Conservation (phyloP, 805 yeast genomes). For the Ogataea henricii region DNA sequence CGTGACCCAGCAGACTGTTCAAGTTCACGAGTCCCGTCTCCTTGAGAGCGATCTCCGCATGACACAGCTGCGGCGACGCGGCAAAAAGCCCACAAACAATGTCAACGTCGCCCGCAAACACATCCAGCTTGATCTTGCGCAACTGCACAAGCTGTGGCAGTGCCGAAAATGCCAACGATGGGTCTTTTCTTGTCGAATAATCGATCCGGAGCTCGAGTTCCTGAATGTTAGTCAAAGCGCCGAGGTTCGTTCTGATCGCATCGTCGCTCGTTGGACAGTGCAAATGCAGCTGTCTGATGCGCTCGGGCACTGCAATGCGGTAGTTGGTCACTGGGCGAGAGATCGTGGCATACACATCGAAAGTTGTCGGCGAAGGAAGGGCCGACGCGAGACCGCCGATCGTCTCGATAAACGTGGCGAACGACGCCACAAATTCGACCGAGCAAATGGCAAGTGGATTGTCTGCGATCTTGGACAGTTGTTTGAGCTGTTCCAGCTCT, state of each 20-base stretch:
- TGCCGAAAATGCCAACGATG: not conserved
- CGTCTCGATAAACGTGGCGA: not conserved
- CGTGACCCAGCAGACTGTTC: not conserved
- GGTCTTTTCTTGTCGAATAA: constrained; percentile 10
- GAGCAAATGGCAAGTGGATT: constrained; percentile 1
- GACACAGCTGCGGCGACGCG: constrained; percentile 1
- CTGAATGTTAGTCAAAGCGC: constrained; percentile 1
- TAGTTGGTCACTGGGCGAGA: not conserved
- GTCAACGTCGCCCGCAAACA: constrained; percentile 8
- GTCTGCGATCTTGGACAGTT: too few species aligned
- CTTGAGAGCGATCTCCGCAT: constrained; percentile 3
- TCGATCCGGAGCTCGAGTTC: constrained; percentile 7
- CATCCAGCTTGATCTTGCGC: not conserved
- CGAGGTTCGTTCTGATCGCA: constrained; percentile 1
- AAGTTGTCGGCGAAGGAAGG: constrained; percentile 11
- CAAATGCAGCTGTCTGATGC: constrained; percentile 7
- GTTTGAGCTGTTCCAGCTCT: constrained; percentile 5
- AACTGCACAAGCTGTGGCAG: constrained; percentile 7
- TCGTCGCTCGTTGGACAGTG: constrained; percentile 6
- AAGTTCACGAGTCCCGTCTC: constrained; percentile 10
- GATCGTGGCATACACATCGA: constrained; percentile 6
- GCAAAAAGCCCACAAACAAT: constrained; percentile 7
- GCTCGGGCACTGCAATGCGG: not conserved
- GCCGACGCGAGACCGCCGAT: constrained; percentile 1
- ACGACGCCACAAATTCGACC: constrained; percentile 11